Conservation (phyloP, 2,329 filamentous ascomycete genomes). For the Mollisiaceae sp. region DNA sequence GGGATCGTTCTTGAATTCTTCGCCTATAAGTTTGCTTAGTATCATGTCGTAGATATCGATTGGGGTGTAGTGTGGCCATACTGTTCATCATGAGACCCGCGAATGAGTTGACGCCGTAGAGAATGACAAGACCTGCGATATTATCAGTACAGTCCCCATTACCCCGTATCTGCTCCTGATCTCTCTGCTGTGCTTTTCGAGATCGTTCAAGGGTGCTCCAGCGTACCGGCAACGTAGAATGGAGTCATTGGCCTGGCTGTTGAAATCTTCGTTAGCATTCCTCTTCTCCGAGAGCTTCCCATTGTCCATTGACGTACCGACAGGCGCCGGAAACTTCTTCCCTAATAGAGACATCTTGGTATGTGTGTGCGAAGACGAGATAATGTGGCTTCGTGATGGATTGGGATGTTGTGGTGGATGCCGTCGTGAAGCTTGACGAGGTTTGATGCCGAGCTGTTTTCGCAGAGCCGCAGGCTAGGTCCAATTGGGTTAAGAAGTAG, state of each 20-base stretch:
- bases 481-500: background rate
- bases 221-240: conserved; percentile 94
- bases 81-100: conserved; percentile 78
- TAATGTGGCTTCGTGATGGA: conserved; percentile 24
- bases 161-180: background rate
- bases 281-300: conserved; percentile 20
- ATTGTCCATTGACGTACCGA: conserved; percentile 67
- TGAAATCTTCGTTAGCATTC: conserved; percentile 36
- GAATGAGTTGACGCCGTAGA: conserved; percentile 89
- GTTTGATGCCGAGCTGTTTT: conserved; percentile 28
- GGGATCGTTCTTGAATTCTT: conserved; percentile 96
- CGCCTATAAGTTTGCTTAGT: conserved; percentile 60
- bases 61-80: conserved; percentile 57
- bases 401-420: conserved; percentile 26
- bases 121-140: conserved; percentile 74
- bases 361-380: conserved; percentile 46
- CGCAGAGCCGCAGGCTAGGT: conserved; percentile 23
- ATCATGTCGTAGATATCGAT: conserved; percentile 3
- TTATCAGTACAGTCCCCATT: conserved; percentile 27
- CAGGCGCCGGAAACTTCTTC: conserved; percentile 82
- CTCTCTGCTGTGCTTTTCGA: background rate
- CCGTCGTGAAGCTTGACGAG: conserved; percentile 22
- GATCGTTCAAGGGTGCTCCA: background rate
- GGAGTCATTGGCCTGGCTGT: conserved; percentile 89
- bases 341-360: conserved; percentile 77